Evolutionary conservation across 108 stramenopile species (phyloP), one percentile per base, ranked within the genome.

Genomic region (Cylindrotheca closterium): DNA sequence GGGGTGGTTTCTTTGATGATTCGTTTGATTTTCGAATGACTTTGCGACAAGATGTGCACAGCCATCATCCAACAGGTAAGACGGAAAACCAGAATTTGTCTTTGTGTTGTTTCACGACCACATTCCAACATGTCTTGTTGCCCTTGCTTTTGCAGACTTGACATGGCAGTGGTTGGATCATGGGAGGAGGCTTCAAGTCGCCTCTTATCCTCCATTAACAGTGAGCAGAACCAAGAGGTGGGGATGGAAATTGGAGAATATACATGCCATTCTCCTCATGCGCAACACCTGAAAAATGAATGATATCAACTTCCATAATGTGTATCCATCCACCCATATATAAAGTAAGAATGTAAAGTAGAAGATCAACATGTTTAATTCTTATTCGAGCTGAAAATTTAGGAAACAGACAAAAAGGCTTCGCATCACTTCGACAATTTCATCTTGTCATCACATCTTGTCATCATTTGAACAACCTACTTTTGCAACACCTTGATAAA

Each of bases 221-320:
- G 65, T 67, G n/a, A 19, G 22, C 19, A 24, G 73, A 49, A 25
- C 31, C 8, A 47, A 48, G 4, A 56, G 65, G 37, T 74, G 73
- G 73, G 73, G 73, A 21, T 74, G 65, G 65, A 67, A 67, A 62
- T 28, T 74, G 21, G 73, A 74, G 52, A 74, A 74, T 61, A 17
- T 19, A 1, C 59, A 74, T 57, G 73, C 65, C 5, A 64, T 74
- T 1, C 34, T 73, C 8, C 18, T 73, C 10, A 33, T 63, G 28
- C 48, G 49, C 59, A 55, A 65, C 31, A 21, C n/a, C n/a, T n/a
- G n/a, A n/a, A n/a, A n/a, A n/a, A n/a, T n/a, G n/a, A n/a, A n/a
- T n/a, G n/a, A n/a, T n/a, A n/a, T n/a, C n/a, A n/a, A n/a, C n/a
- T n/a, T n/a, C n/a, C n/a, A n/a, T n/a, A n/a, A n/a, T n/a, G n/a